Conservation (phyloP, 192 early-diverging fungal genomes). For the Coemansia sp. region DNA sequence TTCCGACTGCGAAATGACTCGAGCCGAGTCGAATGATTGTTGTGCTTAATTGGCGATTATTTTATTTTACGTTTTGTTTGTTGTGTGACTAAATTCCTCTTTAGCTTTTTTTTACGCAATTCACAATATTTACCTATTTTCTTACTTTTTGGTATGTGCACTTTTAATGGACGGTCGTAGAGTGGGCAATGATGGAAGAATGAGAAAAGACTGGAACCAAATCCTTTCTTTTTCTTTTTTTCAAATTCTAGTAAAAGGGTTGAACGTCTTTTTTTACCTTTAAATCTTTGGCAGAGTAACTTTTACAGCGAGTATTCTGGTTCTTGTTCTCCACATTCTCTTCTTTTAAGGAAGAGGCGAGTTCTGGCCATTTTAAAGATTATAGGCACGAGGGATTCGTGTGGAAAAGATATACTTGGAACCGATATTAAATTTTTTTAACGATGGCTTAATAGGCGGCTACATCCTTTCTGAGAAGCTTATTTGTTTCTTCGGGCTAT, state of each 20-base stretch:
- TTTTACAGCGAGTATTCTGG: neutral
- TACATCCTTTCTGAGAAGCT: constrained; percentile 5
- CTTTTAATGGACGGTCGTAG: neutral
- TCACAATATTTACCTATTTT: neutral
- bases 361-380: neutral
- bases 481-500: neutral
- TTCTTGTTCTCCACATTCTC: neutral
- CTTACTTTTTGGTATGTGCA: neutral
- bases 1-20: neutral
- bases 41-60: neutral
- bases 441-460: constrained; percentile 23
- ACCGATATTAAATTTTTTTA: neutral
- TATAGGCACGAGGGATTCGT: neutral
- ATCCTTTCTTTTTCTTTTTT: neutral
- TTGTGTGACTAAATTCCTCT: neutral
- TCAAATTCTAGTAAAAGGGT: constrained; percentile 17
- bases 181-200: neutral
- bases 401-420: neutral
- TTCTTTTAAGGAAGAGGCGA: neutral
- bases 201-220: neutral
- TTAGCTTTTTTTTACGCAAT: neutral
- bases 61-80: neutral
- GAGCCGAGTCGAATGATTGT: too few species aligned
- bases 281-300: neutral
- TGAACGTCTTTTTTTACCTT: neutral